Percentiles rank a stretch among this genome's conserved stretches.
Conservation (phyloP, 2,329 filamentous ascomycete genomes). For the Cercospora sesami region DNA sequence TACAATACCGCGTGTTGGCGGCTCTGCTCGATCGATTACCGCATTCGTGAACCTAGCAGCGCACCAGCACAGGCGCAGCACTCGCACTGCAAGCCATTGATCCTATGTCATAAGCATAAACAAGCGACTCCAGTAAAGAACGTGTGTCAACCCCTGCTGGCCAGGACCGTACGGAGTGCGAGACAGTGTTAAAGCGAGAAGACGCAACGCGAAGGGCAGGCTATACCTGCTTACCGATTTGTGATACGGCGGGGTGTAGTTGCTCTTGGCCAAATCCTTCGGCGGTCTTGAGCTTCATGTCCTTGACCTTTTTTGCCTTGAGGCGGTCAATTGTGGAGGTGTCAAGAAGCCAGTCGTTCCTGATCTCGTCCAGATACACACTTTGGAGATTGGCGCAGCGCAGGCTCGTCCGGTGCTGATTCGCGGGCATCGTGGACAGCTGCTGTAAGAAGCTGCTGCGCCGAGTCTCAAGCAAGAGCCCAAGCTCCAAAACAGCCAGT, state of each 20-base stretch:
- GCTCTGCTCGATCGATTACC: not conserved
- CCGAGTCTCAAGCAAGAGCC: not conserved
- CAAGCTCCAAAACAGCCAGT: not conserved
- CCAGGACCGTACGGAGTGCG: not conserved
- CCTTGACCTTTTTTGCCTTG: not conserved
- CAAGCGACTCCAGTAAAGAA: not conserved
- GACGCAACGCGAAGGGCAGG: not conserved
- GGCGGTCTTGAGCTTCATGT: not conserved
- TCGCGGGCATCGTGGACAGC: not conserved
- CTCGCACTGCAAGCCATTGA: not conserved
- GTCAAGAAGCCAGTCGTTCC: not conserved
- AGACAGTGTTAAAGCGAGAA: not conserved
- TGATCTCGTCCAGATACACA: not conserved
- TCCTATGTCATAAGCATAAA: not conserved
- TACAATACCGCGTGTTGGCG: too few species aligned
- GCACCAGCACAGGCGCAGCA: not conserved
- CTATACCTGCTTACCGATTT: not conserved
- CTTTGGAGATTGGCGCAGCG: not conserved
- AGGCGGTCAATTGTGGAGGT: not conserved
- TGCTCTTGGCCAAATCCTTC: not conserved
- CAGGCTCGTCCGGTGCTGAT: not conserved
- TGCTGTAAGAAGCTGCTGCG: not conserved
- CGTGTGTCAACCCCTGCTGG: not conserved
- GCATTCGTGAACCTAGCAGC: too few species aligned
- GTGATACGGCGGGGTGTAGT: not conserved